Evolutionary conservation across 2,329 filamentous ascomycete genomes (phyloP), one percentile per base, ranked within the genome.

Genomic region (Hymenoscyphus albidus): DNA sequence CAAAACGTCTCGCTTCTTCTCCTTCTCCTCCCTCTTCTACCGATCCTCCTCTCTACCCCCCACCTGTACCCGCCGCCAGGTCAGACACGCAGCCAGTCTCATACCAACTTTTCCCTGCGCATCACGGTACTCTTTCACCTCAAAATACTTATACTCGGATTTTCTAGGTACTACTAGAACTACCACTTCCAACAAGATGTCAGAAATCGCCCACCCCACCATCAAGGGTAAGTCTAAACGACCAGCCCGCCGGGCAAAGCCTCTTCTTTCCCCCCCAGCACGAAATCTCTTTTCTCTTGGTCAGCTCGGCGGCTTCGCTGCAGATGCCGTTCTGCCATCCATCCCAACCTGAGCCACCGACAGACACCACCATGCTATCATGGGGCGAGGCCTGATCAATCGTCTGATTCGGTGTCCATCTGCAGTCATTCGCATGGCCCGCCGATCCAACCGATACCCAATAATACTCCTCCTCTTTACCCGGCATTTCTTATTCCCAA

Each of bases 121-220:
- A 2, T 51, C 44, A 51, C 44, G 44, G 7, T 51, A 27, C 44
- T 51, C 10, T 44, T 44, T 14, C 7, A 18, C 42, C 16, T 6
- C 42, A 14, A 18, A 35, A 22, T 35, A 27, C 31, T 5, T 18
- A 22, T 51, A 27, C 31, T n/a, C 59, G 10, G 27, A n/a, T 55
- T 27, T 48, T 27, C 59, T 16, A 40, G 16, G n/a, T 39, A 27
- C 40, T 31, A 18, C 18, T 5, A 39, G 22, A 9, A 40, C 22
- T 48, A 56, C 38, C n/a, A 3, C 13, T 12, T 42, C 58, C 18
- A 10, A n/a, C 63, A 62, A 62, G 16, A 85, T 84, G 82, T 78
- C 79, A 70, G 83, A 85, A 70, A 83, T 85, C 73, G 79, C 79
- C 65, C 83, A 86, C 78, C 76, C 77, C 73, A 86, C 83, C 75